These are phyloP conservation scores for Aspergillus pseudoviridinutans DNA, from an alignment of 2,329 filamentous ascomycete genomes.

Conservation along the genomic window DNA sequence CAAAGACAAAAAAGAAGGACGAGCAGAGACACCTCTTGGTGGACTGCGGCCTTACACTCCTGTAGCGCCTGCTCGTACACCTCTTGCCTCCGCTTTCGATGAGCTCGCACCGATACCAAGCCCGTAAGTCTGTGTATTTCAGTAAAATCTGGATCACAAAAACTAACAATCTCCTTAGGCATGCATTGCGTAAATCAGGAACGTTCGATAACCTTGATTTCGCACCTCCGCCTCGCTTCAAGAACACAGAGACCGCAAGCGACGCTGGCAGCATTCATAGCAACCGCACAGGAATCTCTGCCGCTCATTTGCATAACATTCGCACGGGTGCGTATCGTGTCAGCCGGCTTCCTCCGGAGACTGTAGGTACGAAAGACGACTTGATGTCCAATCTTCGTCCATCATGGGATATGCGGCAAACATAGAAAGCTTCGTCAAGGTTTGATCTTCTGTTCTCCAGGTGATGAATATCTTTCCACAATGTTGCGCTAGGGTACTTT, in stretches of 20 bases:
- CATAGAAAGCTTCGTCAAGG: slow-evolving; percentile 3
- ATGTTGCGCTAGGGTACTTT: slow-evolving; percentile 11
- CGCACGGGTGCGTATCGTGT: slow-evolving; percentile 81
- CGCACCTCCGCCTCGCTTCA: slow-evolving; percentile 47
- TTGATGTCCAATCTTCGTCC: slow-evolving; percentile 57
- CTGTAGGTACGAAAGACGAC: slow-evolving; percentile 72
- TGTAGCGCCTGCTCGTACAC: slow-evolving; percentile 69
- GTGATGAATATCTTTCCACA: slow-evolving; percentile 16
- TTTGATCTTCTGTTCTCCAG: slow-evolving; percentile 1
- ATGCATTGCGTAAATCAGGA: slow-evolving; percentile 47
- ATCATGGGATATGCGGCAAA: slow-evolving; percentile 48
- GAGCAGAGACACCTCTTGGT: slow-evolving; percentile 58
- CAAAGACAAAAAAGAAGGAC: slow-evolving; percentile 65
- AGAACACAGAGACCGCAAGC: slow-evolving; percentile 38
- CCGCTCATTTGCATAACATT: slow-evolving; percentile 65
- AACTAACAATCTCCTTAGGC: slow-evolving; percentile 30
- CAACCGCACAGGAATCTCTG: slow-evolving; percentile 74
- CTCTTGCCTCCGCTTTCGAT: slow-evolving; percentile 78
- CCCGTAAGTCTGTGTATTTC: slow-evolving; percentile 62
- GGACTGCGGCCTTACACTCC: slow-evolving; percentile 66
- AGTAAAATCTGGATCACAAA: not conserved
- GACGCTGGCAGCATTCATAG: slow-evolving; percentile 55
- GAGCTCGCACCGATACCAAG: slow-evolving; percentile 82
- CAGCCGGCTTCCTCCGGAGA: slow-evolving; percentile 75
- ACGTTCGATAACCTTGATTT: slow-evolving; percentile 49